Percentiles rank a stretch among this genome's conserved stretches.
Conservation (phyloP, 768 basidiomycete genomes). For the Mycena polygramma region DNA sequence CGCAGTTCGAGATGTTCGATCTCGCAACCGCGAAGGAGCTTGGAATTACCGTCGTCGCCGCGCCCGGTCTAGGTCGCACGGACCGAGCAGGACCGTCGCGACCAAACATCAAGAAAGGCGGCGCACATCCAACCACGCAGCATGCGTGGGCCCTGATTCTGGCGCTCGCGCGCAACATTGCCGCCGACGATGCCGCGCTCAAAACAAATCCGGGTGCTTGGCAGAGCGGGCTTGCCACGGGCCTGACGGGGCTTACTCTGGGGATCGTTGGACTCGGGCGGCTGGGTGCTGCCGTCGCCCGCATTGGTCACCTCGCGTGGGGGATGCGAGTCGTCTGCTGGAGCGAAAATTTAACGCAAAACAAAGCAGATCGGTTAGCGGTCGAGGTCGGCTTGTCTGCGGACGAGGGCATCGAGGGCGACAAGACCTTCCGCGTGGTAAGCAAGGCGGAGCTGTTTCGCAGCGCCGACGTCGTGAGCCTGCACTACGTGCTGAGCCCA, state of each 20-base stretch:
- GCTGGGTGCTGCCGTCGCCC: slow-evolving; percentile 3
- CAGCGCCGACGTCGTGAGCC: slow-evolving; percentile 8
- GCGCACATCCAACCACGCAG: slow-evolving; percentile 3
- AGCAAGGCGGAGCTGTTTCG: slow-evolving; percentile 6
- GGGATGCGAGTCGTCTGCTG: slow-evolving; percentile 15
- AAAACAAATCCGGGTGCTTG: not conserved
- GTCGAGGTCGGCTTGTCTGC: slow-evolving; percentile 2
- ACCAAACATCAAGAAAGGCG: slow-evolving; percentile 14
- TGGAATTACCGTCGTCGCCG: not conserved
- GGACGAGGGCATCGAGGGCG: slow-evolving; percentile 1
- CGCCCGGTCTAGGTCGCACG: not conserved
- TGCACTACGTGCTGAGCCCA: slow-evolving; percentile 3
- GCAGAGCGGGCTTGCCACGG: slow-evolving; percentile 14
- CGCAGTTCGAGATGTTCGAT: slow-evolving; percentile 13
- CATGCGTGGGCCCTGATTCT: slow-evolving; percentile 15
- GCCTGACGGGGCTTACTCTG: slow-evolving; percentile 2
- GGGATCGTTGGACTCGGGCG: slow-evolving; percentile 5
- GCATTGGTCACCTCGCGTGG: slow-evolving; percentile 12
- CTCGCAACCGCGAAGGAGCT: not conserved
- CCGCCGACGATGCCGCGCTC: not conserved
- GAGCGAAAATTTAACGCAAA: slow-evolving; percentile 1
- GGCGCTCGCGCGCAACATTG: slow-evolving; percentile 5
- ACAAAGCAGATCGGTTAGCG: slow-evolving; percentile 3
- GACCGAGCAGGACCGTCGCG: not conserved
- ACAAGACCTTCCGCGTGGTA: slow-evolving; percentile 6